Base-by-base conservation (phyloP, 352 stramenopile genomes). In the Phytophthora chlamydospora region DNA sequence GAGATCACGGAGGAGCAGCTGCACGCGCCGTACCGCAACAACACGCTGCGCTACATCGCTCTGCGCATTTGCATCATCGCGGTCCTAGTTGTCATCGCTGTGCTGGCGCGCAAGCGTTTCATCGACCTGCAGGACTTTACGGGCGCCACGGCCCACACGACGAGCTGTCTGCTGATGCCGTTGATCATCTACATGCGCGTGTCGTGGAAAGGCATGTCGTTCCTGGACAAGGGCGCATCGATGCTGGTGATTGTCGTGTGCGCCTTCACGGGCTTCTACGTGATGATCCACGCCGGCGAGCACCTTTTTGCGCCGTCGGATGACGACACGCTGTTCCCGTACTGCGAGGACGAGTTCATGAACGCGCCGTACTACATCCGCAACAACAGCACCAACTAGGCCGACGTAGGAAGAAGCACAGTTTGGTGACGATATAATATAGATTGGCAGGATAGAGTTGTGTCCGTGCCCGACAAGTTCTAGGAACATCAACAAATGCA, bases 161-260 rank as follows among this genome's bases (percentile, higher is more conserved):
- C 77, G 44, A 83, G 70, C 66, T 86, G 74, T 55, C 71, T 86
- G 43, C 56, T 78, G 9, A 60, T 88, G 48, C 76, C 76, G 8
- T 62, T 83, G 35, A 63, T 81, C 16, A 75, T 89, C 29, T 78
- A 89, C 48, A 54, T 86, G 50, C 78, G 73, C 55, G 67, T 68
- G 11, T 76, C 63, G 32, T 78, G 66, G 72, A 71, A 53, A 45
- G 78, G 43, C 57, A 61, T 79, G 33, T 71, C 81, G 19, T 50
- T 81, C 9, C 42, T 70, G 12, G 76, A 88, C 58, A 83, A 86
- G 62, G 65, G 70, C 41, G 48, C 62, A 3, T 66, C 66, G 12
- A 70, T 74, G 24, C 4, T 78, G 27, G 60, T 83, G 38, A 58
- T 87, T 27, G 39, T 80, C 4, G 59, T 87, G 40, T 87, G 77